Evolutionary conservation across 371 early-diverging fungal genomes (phyloP).

Genomic region (Mortierella sp.): DNA sequence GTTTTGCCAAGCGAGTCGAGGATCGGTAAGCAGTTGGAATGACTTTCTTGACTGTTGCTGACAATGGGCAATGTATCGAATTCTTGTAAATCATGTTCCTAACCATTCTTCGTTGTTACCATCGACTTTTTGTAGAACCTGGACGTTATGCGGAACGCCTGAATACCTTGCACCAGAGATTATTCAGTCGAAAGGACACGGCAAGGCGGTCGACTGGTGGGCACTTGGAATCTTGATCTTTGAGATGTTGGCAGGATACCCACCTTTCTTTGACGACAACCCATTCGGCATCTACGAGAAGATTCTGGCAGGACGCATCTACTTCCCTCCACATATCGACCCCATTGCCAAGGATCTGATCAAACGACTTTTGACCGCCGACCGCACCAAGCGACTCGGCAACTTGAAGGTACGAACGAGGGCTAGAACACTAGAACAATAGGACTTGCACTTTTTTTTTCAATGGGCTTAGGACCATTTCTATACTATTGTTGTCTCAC

Average conservation of each 20-base stretch:
- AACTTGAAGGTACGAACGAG: slow-evolving; percentile 77
- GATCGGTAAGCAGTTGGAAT: background rate
- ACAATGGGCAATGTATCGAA: no score
- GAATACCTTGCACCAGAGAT: slow-evolving; percentile 99
- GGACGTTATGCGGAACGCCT: slow-evolving; percentile 98
- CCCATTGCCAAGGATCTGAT: slow-evolving; percentile 92
- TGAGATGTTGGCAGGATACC: slow-evolving; percentile 96
- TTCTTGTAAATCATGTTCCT: no score
- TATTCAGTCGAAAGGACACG: slow-evolving; percentile 96
- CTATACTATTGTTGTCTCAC: background rate
- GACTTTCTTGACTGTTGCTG: background rate
- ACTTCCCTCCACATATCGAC: slow-evolving; percentile 93
- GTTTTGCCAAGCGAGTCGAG: slow-evolving; percentile 90
- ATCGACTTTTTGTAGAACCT: no score
- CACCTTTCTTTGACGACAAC: slow-evolving; percentile 97
- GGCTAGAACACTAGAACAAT: background rate
- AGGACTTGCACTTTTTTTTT: background rate
- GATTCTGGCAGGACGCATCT: slow-evolving; percentile 88
- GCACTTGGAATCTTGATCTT: slow-evolving; percentile 97
- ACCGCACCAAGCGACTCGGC: slow-evolving; percentile 93
- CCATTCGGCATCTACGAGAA: slow-evolving; percentile 92
- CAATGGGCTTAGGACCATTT: slow-evolving; percentile 36
- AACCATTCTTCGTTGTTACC: no score
- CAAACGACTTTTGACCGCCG: slow-evolving; percentile 87
- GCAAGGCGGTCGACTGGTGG: slow-evolving; percentile 98